Percentiles rank a stretch among this genome's conserved stretches.
These are phyloP conservation scores for Hyaloscypha hepaticicola DNA, from an alignment of 495 filamentous ascomycete species.

Conservation along the genomic window DNA sequence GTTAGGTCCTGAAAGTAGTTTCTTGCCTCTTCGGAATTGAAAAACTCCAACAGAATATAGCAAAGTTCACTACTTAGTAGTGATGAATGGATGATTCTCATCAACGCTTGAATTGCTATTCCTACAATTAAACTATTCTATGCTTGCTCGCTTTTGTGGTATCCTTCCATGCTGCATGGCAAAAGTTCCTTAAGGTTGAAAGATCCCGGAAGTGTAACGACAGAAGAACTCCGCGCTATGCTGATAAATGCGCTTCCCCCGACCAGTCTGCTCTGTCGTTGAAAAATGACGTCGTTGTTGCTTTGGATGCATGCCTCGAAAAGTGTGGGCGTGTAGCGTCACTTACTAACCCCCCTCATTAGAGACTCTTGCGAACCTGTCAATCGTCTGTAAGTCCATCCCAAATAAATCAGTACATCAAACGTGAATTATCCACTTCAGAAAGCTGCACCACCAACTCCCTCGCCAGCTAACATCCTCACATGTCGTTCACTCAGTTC, in stretches of 20 bases:
- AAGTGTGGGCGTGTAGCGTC: background rate
- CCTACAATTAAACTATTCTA: background rate
- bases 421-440: slow-evolving; percentile 9
- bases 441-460: slow-evolving; percentile 33
- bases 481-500: slow-evolving; percentile 32
- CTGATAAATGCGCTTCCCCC: background rate
- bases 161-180: background rate
- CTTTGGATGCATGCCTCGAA: background rate
- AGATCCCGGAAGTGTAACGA: background rate
- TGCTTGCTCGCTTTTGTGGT: background rate
- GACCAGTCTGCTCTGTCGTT: background rate
- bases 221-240: background rate
- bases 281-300: background rate
- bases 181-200: background rate
- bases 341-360: background rate
- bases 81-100: background rate
- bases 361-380: background rate
- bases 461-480: slow-evolving; percentile 32
- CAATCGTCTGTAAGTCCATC: too few species aligned
- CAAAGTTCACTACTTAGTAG: too few species aligned
- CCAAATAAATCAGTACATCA: background rate
- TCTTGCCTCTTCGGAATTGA: too few species aligned
- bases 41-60: too few species aligned
- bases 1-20: too few species aligned
- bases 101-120: background rate